phyloP scores from a whole-genome alignment of 129 eudicot species.

The Silybum marianum region DNA sequence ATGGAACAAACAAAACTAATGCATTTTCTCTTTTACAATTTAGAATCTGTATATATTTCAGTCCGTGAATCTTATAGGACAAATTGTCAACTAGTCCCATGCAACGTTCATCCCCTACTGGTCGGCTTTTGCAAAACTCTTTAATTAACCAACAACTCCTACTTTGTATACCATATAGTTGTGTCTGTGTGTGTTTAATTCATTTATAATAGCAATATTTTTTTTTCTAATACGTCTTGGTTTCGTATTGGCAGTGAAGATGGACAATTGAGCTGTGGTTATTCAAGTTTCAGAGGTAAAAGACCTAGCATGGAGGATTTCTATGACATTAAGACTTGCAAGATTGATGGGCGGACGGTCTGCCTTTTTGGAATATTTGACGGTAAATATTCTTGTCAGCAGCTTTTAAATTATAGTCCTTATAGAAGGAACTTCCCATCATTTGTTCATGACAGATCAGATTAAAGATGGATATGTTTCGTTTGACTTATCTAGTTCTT shows the following conservation, averaged over 20 bases:
- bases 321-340: slow-evolving; percentile 77
- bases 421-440: not conserved
- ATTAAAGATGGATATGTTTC: not conserved
- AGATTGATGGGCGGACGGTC: slow-evolving; percentile 64
- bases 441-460: not conserved
- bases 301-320: slow-evolving; percentile 96
- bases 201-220: not conserved
- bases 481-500: not conserved
- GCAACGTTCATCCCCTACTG: not conserved
- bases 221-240: slow-evolving; percentile 15
- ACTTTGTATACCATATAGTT: not conserved
- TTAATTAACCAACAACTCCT: not conserved
- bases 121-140: not conserved
- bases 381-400: slow-evolving; percentile 51
- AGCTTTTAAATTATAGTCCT: not conserved
- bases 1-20: not conserved
- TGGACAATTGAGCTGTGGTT: slow-evolving; percentile 81
- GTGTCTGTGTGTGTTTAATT: not conserved
- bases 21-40: not conserved
- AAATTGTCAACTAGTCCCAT: not conserved
- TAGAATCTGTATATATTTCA: not conserved
- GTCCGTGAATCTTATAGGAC: not conserved
- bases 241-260: slow-evolving; percentile 65
- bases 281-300: slow-evolving; percentile 91
- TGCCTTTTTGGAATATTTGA: slow-evolving; percentile 91